phyloP scores from a whole-genome alignment of 2,329 filamentous ascomycete genomes.

The Thielaviopsis ethacetica region DNA sequence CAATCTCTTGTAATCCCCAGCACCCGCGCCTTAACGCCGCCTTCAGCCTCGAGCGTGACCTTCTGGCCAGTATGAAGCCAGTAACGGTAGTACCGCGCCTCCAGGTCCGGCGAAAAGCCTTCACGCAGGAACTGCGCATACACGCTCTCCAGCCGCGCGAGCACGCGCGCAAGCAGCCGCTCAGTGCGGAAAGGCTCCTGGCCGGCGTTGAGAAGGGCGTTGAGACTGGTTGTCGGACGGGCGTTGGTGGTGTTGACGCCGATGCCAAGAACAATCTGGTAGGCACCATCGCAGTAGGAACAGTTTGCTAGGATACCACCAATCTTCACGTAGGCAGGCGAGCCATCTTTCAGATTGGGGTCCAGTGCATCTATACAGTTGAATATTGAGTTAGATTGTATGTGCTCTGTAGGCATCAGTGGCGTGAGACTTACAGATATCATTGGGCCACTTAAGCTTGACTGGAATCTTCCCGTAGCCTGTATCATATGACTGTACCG shows the following conservation, averaged over 20 bases:
- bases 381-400: background rate
- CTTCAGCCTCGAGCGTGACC: constrained; percentile 64
- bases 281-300: constrained; percentile 57
- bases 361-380: constrained; percentile 44
- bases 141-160: constrained; percentile 61
- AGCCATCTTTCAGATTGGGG: constrained; percentile 32
- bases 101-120: constrained; percentile 60
- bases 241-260: constrained; percentile 76
- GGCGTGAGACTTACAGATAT: constrained; percentile 49
- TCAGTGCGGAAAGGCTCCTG: constrained; percentile 52
- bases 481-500: constrained; percentile 60
- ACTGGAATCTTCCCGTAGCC: constrained; percentile 64
- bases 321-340: constrained; percentile 61
- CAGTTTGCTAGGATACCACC: constrained; percentile 87
- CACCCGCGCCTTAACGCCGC: constrained; percentile 57
- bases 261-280: constrained; percentile 72
- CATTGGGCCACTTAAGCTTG: constrained; percentile 94
- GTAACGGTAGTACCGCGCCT: constrained; percentile 59
- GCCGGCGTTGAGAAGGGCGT: constrained; percentile 41
- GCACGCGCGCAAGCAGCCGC: constrained; percentile 62
- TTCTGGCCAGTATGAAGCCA: constrained; percentile 73
- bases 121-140: constrained; percentile 58
- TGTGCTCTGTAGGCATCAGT: constrained; percentile 11
- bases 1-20: constrained; percentile 84
- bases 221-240: constrained; percentile 74